These are phyloP conservation scores for Epichloe uncinata DNA, from an alignment of 2,329 filamentous ascomycete genomes.

Conservation along the genomic window DNA sequence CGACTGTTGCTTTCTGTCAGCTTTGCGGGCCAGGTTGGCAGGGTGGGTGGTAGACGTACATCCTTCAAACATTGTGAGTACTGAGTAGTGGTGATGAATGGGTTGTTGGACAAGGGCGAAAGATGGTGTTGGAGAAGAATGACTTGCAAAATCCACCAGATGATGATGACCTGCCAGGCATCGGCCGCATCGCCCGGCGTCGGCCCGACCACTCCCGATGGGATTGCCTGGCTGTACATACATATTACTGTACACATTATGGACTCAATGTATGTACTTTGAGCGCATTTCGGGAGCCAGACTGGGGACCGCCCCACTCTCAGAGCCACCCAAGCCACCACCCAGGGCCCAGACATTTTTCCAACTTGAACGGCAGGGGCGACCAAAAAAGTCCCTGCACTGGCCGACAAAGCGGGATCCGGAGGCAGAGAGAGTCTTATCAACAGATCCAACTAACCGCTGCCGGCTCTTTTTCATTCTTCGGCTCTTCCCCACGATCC, in stretches of 20 bases:
- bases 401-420: constrained; percentile 5
- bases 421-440: background rate
- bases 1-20: constrained; percentile 32
- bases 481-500: background rate
- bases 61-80: constrained; percentile 16
- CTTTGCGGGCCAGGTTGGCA: background rate
- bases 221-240: background rate
- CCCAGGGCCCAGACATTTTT: background rate
- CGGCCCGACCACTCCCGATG: constrained; percentile 11
- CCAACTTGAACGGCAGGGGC: background rate
- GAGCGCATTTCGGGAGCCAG: no score
- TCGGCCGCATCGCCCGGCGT: constrained; percentile 5
- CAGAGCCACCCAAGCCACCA: background rate
- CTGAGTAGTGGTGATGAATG: background rate
- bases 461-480: background rate
- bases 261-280: no score
- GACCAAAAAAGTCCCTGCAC: constrained; percentile 3
- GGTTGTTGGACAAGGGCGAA: constrained; percentile 8
- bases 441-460: background rate
- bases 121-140: background rate
- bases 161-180: no score
- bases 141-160: background rate
- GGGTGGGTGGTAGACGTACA: constrained; percentile 24
- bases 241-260: no score
- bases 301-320: background rate